Conservation (phyloP, 2,329 filamentous ascomycete species). For the Cladosporium sphaerospermum region DNA sequence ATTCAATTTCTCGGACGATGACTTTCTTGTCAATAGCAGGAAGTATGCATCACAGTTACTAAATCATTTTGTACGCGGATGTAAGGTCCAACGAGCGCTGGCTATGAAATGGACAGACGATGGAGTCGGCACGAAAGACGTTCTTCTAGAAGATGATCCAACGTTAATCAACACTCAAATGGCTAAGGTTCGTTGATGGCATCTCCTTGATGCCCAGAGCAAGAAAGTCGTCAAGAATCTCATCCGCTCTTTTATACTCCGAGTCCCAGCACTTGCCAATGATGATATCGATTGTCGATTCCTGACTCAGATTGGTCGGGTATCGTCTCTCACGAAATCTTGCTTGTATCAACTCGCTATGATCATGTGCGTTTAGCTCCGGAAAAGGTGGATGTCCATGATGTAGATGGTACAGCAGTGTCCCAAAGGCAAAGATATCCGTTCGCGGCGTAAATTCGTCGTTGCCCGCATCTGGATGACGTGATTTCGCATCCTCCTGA, state of each 20-base stretch:
- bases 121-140: too few species aligned
- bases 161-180: too few species aligned
- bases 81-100: too few species aligned
- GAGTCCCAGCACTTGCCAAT: conserved; percentile 7
- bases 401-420: not conserved
- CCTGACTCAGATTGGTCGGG: not conserved
- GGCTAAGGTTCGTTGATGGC: too few species aligned
- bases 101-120: too few species aligned
- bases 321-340: not conserved
- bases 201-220: too few species aligned
- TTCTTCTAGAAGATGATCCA: too few species aligned
- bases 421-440: not conserved
- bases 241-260: not conserved
- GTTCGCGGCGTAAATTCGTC: conserved; percentile 3
- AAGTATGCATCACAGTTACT: too few species aligned
- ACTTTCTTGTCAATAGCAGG: too few species aligned
- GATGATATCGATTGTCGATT: not conserved
- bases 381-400: not conserved
- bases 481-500: conserved; percentile 11
- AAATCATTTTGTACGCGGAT: too few species aligned
- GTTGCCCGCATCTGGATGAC: conserved; percentile 10
- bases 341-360: not conserved
- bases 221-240: not conserved
- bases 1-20: too few species aligned
- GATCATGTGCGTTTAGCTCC: not conserved